Base-by-base conservation (phyloP, 2,329 filamentous ascomycete genomes). In the Fusarium tjaetaba region DNA sequence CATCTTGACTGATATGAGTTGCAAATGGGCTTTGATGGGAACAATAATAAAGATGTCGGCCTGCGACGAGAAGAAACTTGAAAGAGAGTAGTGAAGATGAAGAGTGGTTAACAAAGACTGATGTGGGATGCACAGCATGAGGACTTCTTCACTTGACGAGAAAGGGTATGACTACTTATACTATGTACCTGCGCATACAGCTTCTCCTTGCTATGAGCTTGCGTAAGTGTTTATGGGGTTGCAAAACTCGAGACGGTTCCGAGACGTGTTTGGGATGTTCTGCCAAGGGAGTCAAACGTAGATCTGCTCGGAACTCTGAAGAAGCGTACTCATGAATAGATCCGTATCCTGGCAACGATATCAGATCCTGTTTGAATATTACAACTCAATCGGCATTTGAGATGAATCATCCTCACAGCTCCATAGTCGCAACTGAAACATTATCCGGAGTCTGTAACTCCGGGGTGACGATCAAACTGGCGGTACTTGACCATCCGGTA, bases 41-140 rank as follows among this genome's bases (percentile, higher is more conserved):
- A 15, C 74, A 60, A 73, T 79, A 75, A 79, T 76, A 66, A 64
- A 77, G 36, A 81, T 79, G 86, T 88, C 86, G 86, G 79, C 86
- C 86, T 85, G 86, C 86, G 86, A 88, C 86, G 79, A 81, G 78
- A 78, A 80, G 52, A 68, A 57, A 61, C 52, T 56, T 64, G 45
- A 43, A 61, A 56, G 38, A 56, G 57, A 61, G 43, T 61, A 30
- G 41, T 59, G 59, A 49, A 51, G 30, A 38, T 59, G 59, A 49
- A 51, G 30, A 38, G 49, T 62, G 36, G 42, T 45, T 34, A 41
- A 60, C 36, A 43, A 73, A 45, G 43, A 53, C 32, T 55, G 53
- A 30, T 38, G 41, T 62, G 56, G 56, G 61, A 67, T 59, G 46
- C 36, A 60, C 62, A 52, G 59, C 56, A 61, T 71, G 52, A 30